Conservation (phyloP, 768 basidiomycete genomes). For the Agrocybe pediades region DNA sequence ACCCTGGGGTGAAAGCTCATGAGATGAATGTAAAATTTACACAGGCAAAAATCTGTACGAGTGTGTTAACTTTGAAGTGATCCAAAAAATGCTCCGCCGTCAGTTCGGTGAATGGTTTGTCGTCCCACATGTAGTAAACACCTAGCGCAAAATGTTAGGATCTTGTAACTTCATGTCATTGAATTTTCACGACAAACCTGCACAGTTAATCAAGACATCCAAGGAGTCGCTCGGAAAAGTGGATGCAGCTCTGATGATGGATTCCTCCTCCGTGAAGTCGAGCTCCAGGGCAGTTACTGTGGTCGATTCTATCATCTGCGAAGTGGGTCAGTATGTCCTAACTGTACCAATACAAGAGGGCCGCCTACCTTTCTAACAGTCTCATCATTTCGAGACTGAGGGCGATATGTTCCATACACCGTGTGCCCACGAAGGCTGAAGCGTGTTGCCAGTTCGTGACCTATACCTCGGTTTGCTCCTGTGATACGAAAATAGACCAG, state of each 20-base stretch:
- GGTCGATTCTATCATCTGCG: background rate
- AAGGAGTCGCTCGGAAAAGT: background rate
- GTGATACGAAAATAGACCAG: too few species aligned
- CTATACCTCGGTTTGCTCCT: constrained; percentile 7
- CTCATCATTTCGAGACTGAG: background rate
- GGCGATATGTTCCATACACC: constrained; percentile 6
- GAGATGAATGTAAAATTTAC: background rate
- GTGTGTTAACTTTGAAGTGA: constrained; percentile 10
- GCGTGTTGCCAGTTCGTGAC: background rate
- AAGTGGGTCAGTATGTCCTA: background rate
- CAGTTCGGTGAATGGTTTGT: constrained; percentile 5
- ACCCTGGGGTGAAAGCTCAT: background rate
- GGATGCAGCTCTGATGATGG: constrained; percentile 2
- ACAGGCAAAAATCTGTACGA: background rate
- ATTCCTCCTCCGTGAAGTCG: constrained; percentile 5
- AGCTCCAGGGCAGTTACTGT: background rate
- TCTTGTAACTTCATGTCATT: background rate
- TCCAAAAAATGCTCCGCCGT: constrained; percentile 3
- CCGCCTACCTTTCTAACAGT: background rate
- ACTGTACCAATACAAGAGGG: background rate
- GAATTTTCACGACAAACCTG: background rate
- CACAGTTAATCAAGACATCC: constrained; percentile 8
- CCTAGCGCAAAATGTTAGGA: background rate
- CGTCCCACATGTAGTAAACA: constrained; percentile 6
- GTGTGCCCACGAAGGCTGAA: constrained; percentile 1